Percentiles rank a stretch among this genome's conserved stretches.
These are phyloP conservation scores for Cordyceps tenuipes DNA, from an alignment of 2,329 filamentous ascomycete genomes.

Conservation along the genomic window DNA sequence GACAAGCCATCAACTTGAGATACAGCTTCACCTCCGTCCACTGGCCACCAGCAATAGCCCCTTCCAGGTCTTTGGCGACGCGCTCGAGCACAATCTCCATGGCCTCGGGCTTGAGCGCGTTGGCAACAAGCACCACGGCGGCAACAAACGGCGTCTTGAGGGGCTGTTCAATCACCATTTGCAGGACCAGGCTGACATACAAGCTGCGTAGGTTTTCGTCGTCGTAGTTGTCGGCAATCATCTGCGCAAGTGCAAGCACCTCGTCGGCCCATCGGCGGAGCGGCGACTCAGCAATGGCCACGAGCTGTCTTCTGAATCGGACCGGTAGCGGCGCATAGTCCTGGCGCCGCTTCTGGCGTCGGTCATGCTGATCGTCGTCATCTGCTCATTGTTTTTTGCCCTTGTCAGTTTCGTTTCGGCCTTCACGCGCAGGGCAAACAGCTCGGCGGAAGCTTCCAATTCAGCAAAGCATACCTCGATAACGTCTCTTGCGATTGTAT, in stretches of 20 bases:
- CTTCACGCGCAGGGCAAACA: not conserved
- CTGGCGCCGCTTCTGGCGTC: conserved; percentile 64
- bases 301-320: conserved; percentile 68
- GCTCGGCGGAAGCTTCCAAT: conserved; percentile 11
- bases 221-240: conserved; percentile 77
- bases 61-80: conserved; percentile 53
- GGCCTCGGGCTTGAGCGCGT: conserved; percentile 68
- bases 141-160: conserved; percentile 96
- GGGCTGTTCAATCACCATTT: conserved; percentile 81
- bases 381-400: conserved; percentile 19
- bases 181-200: conserved; percentile 66
- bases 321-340: conserved; percentile 61
- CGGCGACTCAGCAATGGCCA: conserved; percentile 74
- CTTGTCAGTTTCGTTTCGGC: not conserved
- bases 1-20: conserved; percentile 78
- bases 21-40: conserved; percentile 91
- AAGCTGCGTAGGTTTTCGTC: conserved; percentile 66
- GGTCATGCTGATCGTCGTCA: conserved; percentile 62
- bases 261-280: conserved; percentile 73
- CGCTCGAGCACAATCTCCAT: conserved; percentile 61
- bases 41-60: conserved; percentile 60
- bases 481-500: conserved; percentile 67
- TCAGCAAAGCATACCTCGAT: conserved; percentile 55
- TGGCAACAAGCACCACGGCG: conserved; percentile 70
- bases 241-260: conserved; percentile 63